These are phyloP conservation scores for Jaapia argillacea DNA, from an alignment of 768 basidiomycete genomes.

Conservation along the genomic window DNA sequence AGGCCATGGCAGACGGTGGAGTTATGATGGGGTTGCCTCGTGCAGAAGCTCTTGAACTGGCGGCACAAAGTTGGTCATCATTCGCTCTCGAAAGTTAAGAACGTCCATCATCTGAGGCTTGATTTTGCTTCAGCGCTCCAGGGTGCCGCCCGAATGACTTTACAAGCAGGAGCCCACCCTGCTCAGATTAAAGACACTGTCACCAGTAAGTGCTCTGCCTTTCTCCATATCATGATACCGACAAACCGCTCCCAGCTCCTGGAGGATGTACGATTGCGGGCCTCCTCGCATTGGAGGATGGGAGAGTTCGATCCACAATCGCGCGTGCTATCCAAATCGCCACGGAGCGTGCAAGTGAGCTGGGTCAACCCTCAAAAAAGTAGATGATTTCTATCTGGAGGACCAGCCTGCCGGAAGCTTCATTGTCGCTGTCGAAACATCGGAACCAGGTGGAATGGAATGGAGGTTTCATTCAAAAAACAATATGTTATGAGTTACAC, in stretches of 20 bases:
- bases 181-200: constrained; percentile 97
- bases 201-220: constrained; percentile 58
- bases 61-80: constrained; percentile 73
- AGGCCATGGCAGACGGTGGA: constrained; percentile 98
- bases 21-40: constrained; percentile 99
- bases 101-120: not conserved
- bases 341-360: constrained; percentile 77
- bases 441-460: not conserved
- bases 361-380: constrained; percentile 65
- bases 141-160: constrained; percentile 92
- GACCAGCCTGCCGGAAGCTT: too few species aligned
- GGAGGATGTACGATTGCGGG: constrained; percentile 99
- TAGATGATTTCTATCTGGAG: too few species aligned
- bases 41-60: constrained; percentile 87
- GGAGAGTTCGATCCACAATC: constrained; percentile 86
- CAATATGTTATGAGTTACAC: not conserved
- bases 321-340: constrained; percentile 93
- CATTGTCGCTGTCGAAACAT: too few species aligned
- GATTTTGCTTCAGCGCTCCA: constrained; percentile 72
- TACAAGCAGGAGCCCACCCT: constrained; percentile 84
- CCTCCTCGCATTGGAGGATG: constrained; percentile 91
- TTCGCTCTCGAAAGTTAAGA: not conserved
- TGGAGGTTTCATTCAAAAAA: not conserved
- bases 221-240: constrained; percentile 1
- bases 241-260: constrained; percentile 50